Conservation (phyloP, 768 basidiomycete species). For the Collybiopsis luxurians region DNA sequence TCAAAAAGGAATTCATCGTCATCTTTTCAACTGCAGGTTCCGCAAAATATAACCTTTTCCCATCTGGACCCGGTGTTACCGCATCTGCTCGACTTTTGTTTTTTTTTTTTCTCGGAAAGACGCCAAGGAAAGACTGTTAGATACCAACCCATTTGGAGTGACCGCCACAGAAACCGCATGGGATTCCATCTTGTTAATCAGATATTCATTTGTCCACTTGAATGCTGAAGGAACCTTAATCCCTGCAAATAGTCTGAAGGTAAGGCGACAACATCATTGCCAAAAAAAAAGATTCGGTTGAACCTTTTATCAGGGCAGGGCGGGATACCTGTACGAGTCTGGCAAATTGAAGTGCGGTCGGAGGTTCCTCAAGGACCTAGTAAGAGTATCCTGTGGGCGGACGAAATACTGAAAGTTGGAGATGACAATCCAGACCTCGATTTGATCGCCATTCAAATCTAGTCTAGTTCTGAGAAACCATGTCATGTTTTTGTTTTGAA, state of each 20-base stretch:
- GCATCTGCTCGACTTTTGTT: conserved; percentile 72
- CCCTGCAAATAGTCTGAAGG: no score
- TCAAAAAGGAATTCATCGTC: conserved; percentile 57
- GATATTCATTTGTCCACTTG: conserved; percentile 66
- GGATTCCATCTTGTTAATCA: conserved; percentile 53
- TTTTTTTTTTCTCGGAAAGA: background rate
- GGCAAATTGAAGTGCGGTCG: conserved; percentile 68
- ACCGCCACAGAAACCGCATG: conserved; percentile 66
- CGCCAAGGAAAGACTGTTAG: background rate
- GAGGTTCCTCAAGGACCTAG: conserved; percentile 44
- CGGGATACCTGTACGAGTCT: conserved; percentile 64
- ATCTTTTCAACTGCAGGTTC: conserved; percentile 73
- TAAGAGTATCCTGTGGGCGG: no score
- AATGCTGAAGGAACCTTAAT: no score
- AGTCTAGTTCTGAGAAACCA: background rate
- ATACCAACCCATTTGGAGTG: conserved; percentile 77
- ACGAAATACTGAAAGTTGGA: no score
- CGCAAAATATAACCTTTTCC: conserved; percentile 63
- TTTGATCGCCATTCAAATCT: conserved; percentile 61
- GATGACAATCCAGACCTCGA: conserved; percentile 31
- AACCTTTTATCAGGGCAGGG: conserved; percentile 74
- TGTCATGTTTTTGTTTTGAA: background rate
- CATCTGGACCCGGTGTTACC: conserved; percentile 51
- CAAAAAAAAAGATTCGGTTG: no score
- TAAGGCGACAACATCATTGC: no score